phyloP scores from a whole-genome alignment of 2,329 filamentous ascomycete genomes.

The Fusarium tjaetaba region DNA sequence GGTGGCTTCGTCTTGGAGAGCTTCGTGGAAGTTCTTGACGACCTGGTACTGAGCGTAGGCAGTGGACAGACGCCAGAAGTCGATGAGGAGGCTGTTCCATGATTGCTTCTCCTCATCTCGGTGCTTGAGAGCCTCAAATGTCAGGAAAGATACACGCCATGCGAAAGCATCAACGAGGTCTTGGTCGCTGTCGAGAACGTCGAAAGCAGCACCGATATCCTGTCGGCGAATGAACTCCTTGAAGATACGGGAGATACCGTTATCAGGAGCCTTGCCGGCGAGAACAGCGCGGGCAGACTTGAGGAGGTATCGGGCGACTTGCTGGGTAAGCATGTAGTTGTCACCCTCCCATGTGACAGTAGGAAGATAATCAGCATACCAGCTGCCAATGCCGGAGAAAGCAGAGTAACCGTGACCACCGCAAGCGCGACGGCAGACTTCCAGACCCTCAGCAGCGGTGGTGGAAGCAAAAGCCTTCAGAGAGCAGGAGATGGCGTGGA shows the following conservation, averaged over 20 bases:
- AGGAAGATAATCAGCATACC: constrained; percentile 82
- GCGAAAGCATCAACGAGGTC: constrained; percentile 80
- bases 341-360: constrained; percentile 78
- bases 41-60: constrained; percentile 82
- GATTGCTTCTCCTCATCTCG: constrained; percentile 78
- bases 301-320: constrained; percentile 79
- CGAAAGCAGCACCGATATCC: constrained; percentile 78
- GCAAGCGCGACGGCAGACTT: constrained; percentile 78
- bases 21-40: constrained; percentile 75
- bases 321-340: constrained; percentile 85
- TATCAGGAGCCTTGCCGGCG: constrained; percentile 61
- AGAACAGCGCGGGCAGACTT: constrained; percentile 78
- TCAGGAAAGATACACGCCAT: constrained; percentile 78
- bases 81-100: constrained; percentile 81
- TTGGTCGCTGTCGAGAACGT: constrained; percentile 74
- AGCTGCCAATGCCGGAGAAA: constrained; percentile 79
- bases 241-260: constrained; percentile 63
- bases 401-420: constrained; percentile 81
- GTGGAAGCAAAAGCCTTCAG: constrained; percentile 79
- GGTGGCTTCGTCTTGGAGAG: constrained; percentile 56
- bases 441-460: constrained; percentile 77
- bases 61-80: constrained; percentile 80
- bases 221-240: constrained; percentile 70
- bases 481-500: constrained; percentile 81
- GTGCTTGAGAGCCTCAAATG: constrained; percentile 79